A percentile compares a stretch with the other conserved stretches of the same genome.
Conservation (phyloP, 163 green algal genomes). For the Scenedesmus sp. region DNA sequence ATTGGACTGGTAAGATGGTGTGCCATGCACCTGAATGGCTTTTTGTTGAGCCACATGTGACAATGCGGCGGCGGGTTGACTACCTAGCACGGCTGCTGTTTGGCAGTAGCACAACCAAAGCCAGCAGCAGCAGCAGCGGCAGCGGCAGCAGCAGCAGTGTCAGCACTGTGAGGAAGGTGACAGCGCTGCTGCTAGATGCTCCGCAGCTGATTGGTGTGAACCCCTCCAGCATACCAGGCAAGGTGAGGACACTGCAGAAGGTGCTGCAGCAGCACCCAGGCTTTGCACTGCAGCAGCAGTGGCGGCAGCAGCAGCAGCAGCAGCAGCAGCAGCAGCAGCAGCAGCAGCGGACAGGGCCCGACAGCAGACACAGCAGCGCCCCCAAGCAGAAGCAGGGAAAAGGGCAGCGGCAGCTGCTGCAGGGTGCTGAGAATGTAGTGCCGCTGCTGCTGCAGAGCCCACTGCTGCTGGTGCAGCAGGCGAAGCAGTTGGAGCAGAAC, state of each 20-base stretch:
- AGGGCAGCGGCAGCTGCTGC: constrained; percentile 4
- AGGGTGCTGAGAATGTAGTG: not conserved
- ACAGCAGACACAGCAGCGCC: not conserved
- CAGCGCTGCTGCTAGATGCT: not conserved
- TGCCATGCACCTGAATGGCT: not conserved
- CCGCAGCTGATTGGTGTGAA: not conserved
- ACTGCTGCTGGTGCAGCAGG: constrained; percentile 13
- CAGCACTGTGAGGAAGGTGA: not conserved
- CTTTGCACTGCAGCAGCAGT: not conserved
- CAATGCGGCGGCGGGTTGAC: constrained; percentile 4
- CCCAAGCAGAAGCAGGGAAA: not conserved
- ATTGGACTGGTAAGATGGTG: not conserved
- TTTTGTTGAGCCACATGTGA: not conserved
- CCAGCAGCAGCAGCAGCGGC: not conserved
- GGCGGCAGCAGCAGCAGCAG: not conserved
- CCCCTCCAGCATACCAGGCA: not conserved
- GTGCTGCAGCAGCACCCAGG: not conserved
- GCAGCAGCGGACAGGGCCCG: not conserved
- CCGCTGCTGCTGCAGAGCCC: constrained; percentile 26
- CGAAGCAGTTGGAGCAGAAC: constrained; percentile 4
- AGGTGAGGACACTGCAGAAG: not conserved
- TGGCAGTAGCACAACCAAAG: not conserved
- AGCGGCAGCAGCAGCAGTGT: not conserved
- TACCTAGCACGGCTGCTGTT: constrained; percentile 15
- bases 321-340: not conserved